Conservation (phyloP, 202 grass and related monocot species). For the Carex sylvatica region DNA sequence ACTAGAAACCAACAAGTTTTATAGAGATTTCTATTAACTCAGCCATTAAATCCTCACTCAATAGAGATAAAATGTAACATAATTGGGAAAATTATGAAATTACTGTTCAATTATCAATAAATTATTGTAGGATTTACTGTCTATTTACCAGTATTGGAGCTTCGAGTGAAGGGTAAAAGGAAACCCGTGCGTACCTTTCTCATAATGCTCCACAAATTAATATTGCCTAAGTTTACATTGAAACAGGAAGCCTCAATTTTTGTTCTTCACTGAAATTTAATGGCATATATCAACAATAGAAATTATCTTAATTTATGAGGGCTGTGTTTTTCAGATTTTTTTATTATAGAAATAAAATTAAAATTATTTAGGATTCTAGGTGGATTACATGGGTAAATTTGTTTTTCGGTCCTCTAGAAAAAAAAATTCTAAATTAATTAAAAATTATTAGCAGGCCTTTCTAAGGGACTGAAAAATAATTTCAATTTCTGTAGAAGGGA, state of each 20-base stretch:
- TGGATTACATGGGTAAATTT: too few relatives aligned
- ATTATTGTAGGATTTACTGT: not conserved
- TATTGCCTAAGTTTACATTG: slow-evolving; percentile 26
- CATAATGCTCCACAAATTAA: slow-evolving; percentile 74
- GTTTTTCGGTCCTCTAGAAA: too few relatives aligned
- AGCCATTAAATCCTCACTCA: not conserved
- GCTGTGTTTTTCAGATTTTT: too few relatives aligned
- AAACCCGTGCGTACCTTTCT: slow-evolving; percentile 59
- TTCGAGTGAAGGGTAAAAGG: slow-evolving; percentile 70
- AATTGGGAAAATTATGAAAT: not conserved
- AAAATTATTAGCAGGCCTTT: too few relatives aligned
- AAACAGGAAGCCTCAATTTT: slow-evolving; percentile 30
- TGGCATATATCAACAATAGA: slow-evolving; percentile 40
- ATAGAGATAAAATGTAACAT: not conserved
- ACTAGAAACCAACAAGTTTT: too few relatives aligned
- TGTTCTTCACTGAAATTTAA: slow-evolving; percentile 32
- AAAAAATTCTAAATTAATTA: too few relatives aligned
- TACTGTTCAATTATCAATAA: not conserved
- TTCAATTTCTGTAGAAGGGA: too few relatives aligned
- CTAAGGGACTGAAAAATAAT: too few relatives aligned
- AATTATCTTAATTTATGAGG: too few relatives aligned
- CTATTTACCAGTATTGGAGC: slow-evolving; percentile 37
- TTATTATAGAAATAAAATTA: too few relatives aligned
- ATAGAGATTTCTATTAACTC: not conserved
- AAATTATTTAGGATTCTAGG: too few relatives aligned